Evolutionary conservation across 257 asterid species (phyloP), one percentile per base, ranked within the genome.

Genomic region (Thymus quinquecostatus): DNA sequence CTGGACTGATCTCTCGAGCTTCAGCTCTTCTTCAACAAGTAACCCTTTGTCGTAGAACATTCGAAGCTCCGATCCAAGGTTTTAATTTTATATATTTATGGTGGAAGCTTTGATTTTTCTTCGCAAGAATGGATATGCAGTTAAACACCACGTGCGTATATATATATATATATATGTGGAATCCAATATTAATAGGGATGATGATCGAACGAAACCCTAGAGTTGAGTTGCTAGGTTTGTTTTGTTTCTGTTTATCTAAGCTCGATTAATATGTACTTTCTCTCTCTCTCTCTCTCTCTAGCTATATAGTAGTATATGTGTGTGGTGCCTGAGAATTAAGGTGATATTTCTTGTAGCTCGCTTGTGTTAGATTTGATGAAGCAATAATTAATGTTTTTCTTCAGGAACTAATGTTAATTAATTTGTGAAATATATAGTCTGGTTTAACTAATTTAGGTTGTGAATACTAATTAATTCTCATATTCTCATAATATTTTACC

Each of bases 1-100:
- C 44, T 93, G 97, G 98, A 88, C 86, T 0, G 95, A 93, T 58
- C 85, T 91, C 68, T 80, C 96, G 4, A 81, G 86, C 71, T 92
- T 92, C 80, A 87, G 90, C 72, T 87, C 97, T 44, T 83, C 93
- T 63, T 87, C 98, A 0, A 82, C 93, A 21, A 87, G 86, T 69
- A 87, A 87, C 75, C 89, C 87, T 1, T 74, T 79, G 69, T 89
- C 81, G 75, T 5, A 53, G 13, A 27, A 8, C 2, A 49, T 21
- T 21, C 21, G 21, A 21, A 21, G 21, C 21, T 21, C 21, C 21
- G 21, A 21, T 21, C 21, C 21, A 21, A 21, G 21, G 21, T 21
- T 21, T 21, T 21, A 21, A 21, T 21, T 21, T 21, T 21, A 21
- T 21, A 21, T 21, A 21, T 21, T 0, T 21, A 21, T 21, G 21